Percentiles rank a stretch among this genome's conserved stretches.
phyloP scores from a whole-genome alignment of 2,329 filamentous ascomycete species.

The Fusarium dlaminii region DNA sequence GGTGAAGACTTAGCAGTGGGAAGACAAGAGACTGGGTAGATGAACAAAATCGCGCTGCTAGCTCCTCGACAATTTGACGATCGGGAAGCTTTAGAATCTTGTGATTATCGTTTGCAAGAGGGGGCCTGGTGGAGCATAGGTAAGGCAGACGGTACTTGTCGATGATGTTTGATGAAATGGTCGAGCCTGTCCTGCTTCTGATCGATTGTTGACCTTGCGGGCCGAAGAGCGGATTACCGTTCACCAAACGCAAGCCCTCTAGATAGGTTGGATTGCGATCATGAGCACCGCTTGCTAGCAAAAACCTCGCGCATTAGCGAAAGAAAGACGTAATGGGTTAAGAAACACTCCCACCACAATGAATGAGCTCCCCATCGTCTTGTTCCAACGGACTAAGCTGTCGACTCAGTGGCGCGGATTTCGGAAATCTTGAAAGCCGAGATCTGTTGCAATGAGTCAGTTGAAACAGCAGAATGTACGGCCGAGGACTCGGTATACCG shows the following conservation, averaged over 20 bases:
- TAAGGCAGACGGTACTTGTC: neutral
- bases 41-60: neutral
- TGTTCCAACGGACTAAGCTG: rapidly evolving
- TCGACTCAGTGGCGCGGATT: rapidly evolving
- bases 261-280: neutral
- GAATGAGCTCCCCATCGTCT: neutral
- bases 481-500: neutral
- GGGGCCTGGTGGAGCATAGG: rapidly evolving
- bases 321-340: rapidly evolving
- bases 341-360: rapidly evolving
- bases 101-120: neutral
- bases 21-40: neutral
- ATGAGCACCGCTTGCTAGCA: rapidly evolving
- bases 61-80: neutral
- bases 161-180: neutral
- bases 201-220: neutral
- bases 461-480: no score
- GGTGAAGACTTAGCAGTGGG: rapidly evolving
- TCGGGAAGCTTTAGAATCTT: neutral
- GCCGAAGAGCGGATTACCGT: neutral
- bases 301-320: rapidly evolving
- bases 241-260: neutral
- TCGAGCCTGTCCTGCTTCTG: neutral
- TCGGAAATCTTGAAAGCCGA: rapidly evolving
- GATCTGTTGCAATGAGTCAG: neutral